phyloP scores from a whole-genome alignment of 2,329 filamentous ascomycete genomes.

The Aspergillus brasiliensis region DNA sequence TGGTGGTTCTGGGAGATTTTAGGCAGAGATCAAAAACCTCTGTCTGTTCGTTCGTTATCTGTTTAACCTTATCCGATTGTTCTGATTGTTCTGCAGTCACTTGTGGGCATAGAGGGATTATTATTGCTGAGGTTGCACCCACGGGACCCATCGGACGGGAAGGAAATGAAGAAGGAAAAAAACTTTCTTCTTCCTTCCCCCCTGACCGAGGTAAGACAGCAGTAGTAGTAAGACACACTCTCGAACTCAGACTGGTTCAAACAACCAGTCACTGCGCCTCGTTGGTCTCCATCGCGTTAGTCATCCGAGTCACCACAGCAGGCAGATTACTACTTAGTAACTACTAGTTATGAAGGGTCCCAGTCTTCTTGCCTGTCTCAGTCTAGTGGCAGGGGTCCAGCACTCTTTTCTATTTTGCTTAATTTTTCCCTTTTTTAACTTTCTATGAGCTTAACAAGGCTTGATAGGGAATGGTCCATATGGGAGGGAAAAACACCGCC shows the following conservation, averaged over 20 bases:
- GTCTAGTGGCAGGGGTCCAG: neutral
- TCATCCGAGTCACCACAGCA: neutral
- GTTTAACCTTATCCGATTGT: neutral
- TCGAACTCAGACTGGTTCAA: no score
- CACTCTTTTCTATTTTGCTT: no score
- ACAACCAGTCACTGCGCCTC: neutral
- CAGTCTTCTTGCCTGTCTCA: neutral
- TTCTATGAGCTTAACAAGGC: neutral
- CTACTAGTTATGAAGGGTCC: neutral
- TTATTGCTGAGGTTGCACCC: no score
- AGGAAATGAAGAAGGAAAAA: neutral
- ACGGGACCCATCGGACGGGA: neutral
- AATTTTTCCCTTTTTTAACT: neutral
- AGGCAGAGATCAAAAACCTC: constrained; percentile 2
- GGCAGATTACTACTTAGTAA: neutral
- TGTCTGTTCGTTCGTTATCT: neutral
- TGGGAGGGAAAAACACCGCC: neutral
- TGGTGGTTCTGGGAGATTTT: neutral
- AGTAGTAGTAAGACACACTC: no score
- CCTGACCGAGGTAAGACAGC: neutral
- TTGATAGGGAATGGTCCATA: neutral
- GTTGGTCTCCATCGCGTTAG: neutral
- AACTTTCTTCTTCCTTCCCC: neutral
- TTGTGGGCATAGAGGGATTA: no score
- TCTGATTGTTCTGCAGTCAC: no score